Evolutionary conservation across 352 stramenopile genomes (phyloP).

Genomic region (Phytophthora tubulina): DNA sequence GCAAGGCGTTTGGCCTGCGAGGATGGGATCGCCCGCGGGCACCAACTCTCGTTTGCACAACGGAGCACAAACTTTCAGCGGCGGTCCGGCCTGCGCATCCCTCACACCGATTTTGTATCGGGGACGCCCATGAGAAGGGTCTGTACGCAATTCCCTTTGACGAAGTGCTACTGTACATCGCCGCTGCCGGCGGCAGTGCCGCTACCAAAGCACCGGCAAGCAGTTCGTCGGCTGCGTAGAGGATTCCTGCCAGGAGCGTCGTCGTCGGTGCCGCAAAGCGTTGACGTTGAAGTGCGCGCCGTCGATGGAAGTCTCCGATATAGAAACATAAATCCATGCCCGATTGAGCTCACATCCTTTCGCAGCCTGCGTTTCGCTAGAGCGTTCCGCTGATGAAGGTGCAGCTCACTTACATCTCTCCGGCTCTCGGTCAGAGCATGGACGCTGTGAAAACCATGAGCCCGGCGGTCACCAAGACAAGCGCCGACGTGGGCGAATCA

Average conservation of each 20-base stretch:
- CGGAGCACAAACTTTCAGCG: neutral
- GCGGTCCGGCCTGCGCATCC: conserved; percentile 24
- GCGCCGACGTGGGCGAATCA: conserved; percentile 40
- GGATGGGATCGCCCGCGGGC: neutral
- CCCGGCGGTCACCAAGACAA: conserved; percentile 16
- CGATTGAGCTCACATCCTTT: conserved; percentile 18
- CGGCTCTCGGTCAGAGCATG: conserved; percentile 27
- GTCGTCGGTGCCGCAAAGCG: conserved; percentile 21
- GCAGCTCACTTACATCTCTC: conserved; percentile 16
- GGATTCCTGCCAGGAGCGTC: conserved; percentile 2
- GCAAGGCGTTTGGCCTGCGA: neutral
- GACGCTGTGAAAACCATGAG: neutral
- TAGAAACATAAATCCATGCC: neutral
- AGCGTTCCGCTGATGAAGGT: conserved; percentile 30
- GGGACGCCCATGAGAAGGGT: conserved; percentile 10
- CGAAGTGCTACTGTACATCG: neutral
- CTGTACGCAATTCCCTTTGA: conserved; percentile 16
- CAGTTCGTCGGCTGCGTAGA: conserved; percentile 1
- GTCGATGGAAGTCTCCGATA: neutral
- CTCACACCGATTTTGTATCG: conserved; percentile 20
- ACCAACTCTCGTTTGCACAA: conserved; percentile 17
- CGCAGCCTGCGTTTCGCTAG: conserved; percentile 19
- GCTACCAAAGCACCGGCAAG: conserved; percentile 24
- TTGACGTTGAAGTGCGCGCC: conserved; percentile 21
- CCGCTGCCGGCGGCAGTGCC: too few relatives aligned